Conservation (phyloP, 139 green algal genomes). For the Raphidocelis subcapitata region DNA sequence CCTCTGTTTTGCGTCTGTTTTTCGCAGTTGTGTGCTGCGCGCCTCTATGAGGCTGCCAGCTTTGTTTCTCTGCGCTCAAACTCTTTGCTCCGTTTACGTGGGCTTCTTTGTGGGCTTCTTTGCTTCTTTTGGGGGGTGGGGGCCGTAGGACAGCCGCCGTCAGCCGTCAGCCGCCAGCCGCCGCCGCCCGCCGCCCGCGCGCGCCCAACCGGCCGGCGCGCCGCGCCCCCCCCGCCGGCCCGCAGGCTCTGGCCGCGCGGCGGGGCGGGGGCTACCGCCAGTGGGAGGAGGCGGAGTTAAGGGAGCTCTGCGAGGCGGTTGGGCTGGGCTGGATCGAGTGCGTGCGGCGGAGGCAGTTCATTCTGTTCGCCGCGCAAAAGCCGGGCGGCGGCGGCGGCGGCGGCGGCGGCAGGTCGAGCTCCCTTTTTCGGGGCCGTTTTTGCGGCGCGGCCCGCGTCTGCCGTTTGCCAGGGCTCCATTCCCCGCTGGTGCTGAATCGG, state of each 20-base stretch:
- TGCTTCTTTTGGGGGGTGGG: no score
- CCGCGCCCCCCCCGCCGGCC: background rate
- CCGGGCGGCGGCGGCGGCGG: constrained; percentile 20
- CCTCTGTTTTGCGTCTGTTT: background rate
- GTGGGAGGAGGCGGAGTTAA: constrained; percentile 86
- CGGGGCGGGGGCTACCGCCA: constrained; percentile 45
- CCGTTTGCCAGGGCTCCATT: background rate
- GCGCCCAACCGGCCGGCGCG: no score
- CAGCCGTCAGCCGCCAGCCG: no score
- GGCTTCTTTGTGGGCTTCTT: no score
- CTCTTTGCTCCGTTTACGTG: no score
- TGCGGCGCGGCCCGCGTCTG: background rate
- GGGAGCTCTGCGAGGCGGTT: constrained; percentile 61
- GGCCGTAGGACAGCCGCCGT: no score
- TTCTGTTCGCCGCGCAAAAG: constrained; percentile 84
- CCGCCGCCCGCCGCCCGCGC: background rate
- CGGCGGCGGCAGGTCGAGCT: background rate
- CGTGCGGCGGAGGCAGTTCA: constrained; percentile 66
- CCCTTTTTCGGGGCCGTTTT: background rate
- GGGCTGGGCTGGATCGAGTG: constrained; percentile 64
- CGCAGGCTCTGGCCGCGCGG: constrained; percentile 14
- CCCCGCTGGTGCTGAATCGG: background rate
- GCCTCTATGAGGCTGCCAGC: no score
- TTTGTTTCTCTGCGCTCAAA: no score
- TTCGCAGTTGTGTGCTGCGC: background rate